A percentile compares a stretch with the other conserved stretches of the same genome.
Evolutionary conservation across 78 protist genomes (phyloP).

Genomic region (Dictyostelium purpureum): DNA sequence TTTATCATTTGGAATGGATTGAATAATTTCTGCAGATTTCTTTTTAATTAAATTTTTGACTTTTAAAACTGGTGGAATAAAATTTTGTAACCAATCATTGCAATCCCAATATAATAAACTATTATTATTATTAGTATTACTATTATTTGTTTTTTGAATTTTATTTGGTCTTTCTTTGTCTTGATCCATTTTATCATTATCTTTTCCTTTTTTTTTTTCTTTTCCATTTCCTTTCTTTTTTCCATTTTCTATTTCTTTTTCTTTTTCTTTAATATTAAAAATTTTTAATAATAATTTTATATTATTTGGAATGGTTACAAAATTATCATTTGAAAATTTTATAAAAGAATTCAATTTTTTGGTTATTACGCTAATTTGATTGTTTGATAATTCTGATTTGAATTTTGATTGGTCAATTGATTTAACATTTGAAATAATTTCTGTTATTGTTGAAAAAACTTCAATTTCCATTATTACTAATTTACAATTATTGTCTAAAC

Average conservation of each 20-base stretch:
- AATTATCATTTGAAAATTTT: not conserved
- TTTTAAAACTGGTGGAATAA: constrained; percentile 18
- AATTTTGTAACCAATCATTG: not conserved
- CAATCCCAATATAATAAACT: not conserved
- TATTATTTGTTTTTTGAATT: not conserved
- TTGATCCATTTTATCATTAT: not conserved
- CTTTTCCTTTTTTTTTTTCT: not conserved
- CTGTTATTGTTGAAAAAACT: not conserved
- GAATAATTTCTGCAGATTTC: not conserved
- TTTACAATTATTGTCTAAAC: constrained; percentile 12
- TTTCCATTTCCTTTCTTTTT: not conserved
- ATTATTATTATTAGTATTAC: not conserved
- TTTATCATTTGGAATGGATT: constrained; percentile 7
- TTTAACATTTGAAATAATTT: not conserved
- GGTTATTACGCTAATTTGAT: not conserved
- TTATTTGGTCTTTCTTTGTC: not conserved
- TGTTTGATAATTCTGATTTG: not conserved
- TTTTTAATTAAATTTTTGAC: constrained; percentile 43
- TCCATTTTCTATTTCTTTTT: not conserved
- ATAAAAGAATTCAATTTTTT: not conserved
- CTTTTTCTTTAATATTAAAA: not conserved
- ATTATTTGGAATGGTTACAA: not conserved
- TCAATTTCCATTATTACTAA: constrained; percentile 1
- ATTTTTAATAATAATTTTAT: not conserved
- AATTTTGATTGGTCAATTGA: not conserved